Percentiles rank a stretch among this genome's conserved stretches.
phyloP scores from a whole-genome alignment of 306 rosid genomes.

The Citrullus colocynthis region DNA sequence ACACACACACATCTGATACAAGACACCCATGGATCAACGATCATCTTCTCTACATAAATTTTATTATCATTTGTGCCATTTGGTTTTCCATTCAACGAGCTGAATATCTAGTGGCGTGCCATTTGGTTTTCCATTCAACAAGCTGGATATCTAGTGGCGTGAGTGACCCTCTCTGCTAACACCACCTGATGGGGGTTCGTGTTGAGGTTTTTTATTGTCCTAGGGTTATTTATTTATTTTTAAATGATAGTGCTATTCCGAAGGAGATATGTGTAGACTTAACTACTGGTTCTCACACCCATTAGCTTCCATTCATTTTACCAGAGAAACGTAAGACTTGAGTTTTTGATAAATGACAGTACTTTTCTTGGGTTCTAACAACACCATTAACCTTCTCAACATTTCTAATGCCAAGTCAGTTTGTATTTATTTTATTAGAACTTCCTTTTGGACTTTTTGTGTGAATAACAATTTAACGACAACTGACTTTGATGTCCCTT shows the following conservation, averaged over 20 bases:
- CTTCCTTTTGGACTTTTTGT: neutral
- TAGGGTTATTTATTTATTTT: no score
- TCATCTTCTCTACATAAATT: neutral
- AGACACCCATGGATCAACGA: neutral
- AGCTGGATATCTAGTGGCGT: neutral
- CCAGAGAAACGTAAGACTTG: neutral
- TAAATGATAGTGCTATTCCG: neutral
- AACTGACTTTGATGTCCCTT: slow-evolving; percentile 10
- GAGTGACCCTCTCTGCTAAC: neutral
- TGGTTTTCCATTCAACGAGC: neutral
- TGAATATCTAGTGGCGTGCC: neutral
- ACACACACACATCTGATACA: no score
- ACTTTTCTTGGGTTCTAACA: neutral
- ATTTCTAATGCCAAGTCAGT: neutral
- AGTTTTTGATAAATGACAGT: neutral
- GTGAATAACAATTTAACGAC: neutral
- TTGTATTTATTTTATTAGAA: neutral
- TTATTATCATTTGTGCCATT: neutral
- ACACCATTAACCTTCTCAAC: neutral
- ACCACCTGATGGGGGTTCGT: neutral
- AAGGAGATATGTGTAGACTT: neutral
- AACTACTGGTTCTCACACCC: neutral
- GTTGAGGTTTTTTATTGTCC: neutral
- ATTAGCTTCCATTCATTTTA: neutral
- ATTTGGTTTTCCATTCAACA: neutral